These are phyloP conservation scores for Nigrospora oryzae DNA, from an alignment of 2,329 filamentous ascomycete species.

Conservation along the genomic window DNA sequence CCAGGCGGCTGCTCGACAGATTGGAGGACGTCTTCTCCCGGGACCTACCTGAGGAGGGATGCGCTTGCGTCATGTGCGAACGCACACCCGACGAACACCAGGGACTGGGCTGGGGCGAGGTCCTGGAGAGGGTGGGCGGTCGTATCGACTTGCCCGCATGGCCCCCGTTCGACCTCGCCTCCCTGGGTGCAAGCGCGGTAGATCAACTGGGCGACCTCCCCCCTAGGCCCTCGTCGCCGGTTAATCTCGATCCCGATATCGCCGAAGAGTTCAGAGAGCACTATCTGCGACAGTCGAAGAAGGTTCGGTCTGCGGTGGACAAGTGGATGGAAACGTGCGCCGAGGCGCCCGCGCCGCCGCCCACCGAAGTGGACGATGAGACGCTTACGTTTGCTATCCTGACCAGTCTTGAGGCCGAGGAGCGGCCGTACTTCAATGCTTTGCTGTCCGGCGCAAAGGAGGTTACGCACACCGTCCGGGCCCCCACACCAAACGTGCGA, in stretches of 20 bases:
- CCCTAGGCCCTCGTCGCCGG: slow-evolving; percentile 48
- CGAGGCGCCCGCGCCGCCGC: slow-evolving; percentile 63
- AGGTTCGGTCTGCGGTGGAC: slow-evolving; percentile 85
- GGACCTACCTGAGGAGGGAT: slow-evolving; percentile 82
- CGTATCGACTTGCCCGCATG: slow-evolving; percentile 77
- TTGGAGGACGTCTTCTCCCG: slow-evolving; percentile 91
- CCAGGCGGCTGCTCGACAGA: slow-evolving; percentile 77
- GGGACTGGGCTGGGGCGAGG: slow-evolving; percentile 90
- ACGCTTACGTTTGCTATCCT: slow-evolving; percentile 89
- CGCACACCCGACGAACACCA: slow-evolving; percentile 50
- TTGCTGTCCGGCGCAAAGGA: slow-evolving; percentile 57
- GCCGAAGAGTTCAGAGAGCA: slow-evolving; percentile 89
- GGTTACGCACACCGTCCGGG: slow-evolving; percentile 47
- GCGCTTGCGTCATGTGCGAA: slow-evolving; percentile 77
- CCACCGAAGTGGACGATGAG: slow-evolving; percentile 88
- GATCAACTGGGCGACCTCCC: slow-evolving; percentile 55
- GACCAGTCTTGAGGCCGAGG: slow-evolving; percentile 69
- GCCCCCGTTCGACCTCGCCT: slow-evolving; percentile 75
- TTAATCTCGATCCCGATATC: slow-evolving; percentile 85
- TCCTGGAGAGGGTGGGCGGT: slow-evolving; percentile 86
- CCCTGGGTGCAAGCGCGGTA: slow-evolving; percentile 51
- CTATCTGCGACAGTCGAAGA: slow-evolving; percentile 84
- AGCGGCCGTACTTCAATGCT: slow-evolving; percentile 75
- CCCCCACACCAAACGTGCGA: slow-evolving; percentile 57
- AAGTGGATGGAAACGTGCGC: slow-evolving; percentile 80